phyloP scores from a whole-genome alignment of 495 filamentous ascomycete species.

The Aspergillus bridgeri region DNA sequence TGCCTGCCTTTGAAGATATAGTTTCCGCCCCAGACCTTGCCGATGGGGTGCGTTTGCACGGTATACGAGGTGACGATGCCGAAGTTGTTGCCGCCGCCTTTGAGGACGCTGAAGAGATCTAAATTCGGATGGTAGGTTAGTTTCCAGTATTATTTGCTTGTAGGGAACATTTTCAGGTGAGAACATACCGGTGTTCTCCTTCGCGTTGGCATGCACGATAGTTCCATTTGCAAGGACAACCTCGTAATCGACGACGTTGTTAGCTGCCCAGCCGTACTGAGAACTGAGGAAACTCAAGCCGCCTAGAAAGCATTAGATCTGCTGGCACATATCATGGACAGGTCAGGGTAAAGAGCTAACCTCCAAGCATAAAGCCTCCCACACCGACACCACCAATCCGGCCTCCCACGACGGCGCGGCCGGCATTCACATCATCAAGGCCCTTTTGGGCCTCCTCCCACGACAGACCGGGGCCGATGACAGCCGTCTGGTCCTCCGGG shows the following conservation, averaged over 20 bases:
- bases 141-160: not conserved
- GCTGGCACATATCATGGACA: not conserved
- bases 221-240: conserved; percentile 51
- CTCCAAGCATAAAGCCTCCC: conserved; percentile 39
- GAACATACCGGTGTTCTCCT: conserved; percentile 13
- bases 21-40: conserved; percentile 38
- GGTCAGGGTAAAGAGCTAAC: conserved; percentile 10
- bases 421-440: conserved; percentile 16
- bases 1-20: conserved; percentile 17
- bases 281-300: conserved; percentile 41
- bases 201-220: conserved; percentile 45
- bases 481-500: conserved; percentile 30
- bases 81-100: conserved; percentile 53
- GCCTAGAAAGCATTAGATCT: conserved; percentile 13
- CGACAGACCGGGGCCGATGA: conserved; percentile 38
- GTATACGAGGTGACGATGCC: conserved; percentile 51
- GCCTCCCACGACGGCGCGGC: conserved; percentile 30
- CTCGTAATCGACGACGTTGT: conserved; percentile 46
- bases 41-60: conserved; percentile 33
- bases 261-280: conserved; percentile 42
- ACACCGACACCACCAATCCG: conserved; percentile 29
- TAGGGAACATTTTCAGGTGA: too few relatives aligned
- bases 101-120: conserved; percentile 53
- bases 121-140: not conserved
- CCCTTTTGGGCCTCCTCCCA: conserved; percentile 39